These are phyloP conservation scores for Nakaseomyces kungkrabaensis DNA, from an alignment of 1,139 yeast genomes.

Conservation along the genomic window DNA sequence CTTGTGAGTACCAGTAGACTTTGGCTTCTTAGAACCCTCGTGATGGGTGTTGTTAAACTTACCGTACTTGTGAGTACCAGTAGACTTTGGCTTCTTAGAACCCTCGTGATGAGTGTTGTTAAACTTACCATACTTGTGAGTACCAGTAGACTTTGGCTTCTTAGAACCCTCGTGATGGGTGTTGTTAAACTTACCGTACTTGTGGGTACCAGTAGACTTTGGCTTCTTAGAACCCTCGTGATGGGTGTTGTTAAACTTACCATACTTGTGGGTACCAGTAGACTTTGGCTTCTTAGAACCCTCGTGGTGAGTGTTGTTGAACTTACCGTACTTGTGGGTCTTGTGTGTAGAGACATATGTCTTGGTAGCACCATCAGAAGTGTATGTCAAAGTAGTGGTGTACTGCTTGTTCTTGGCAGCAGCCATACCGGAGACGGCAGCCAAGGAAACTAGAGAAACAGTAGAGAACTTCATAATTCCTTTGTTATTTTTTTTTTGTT, in stretches of 20 bases:
- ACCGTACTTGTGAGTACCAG: slow-evolving; percentile 29
- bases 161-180: slow-evolving; percentile 29
- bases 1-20: slow-evolving; percentile 38
- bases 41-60: slow-evolving; percentile 38
- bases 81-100: slow-evolving; percentile 19
- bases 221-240: slow-evolving; percentile 26
- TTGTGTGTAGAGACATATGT: slow-evolving; percentile 30
- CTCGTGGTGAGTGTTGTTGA: slow-evolving; percentile 36
- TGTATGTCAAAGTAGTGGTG: slow-evolving; percentile 18
- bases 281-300: slow-evolving; percentile 30
- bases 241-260: slow-evolving; percentile 42
- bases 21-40: slow-evolving; percentile 27
- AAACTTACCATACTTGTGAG: slow-evolving; percentile 39
- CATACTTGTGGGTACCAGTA: slow-evolving; percentile 38
- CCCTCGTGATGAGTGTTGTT: slow-evolving; percentile 34
- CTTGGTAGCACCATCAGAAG: slow-evolving; percentile 11
- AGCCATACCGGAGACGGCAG: slow-evolving; percentile 26
- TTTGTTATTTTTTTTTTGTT: not conserved
- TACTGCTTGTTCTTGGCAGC: slow-evolving; percentile 18
- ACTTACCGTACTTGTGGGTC: slow-evolving; percentile 35
- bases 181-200: slow-evolving; percentile 44
- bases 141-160: slow-evolving; percentile 31
- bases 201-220: slow-evolving; percentile 36
- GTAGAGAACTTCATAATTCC: slow-evolving; percentile 32
- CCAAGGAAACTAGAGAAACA: slow-evolving; percentile 29